Base-by-base conservation (phyloP, 768 basidiomycete species). In the Tephrocybe sp. region DNA sequence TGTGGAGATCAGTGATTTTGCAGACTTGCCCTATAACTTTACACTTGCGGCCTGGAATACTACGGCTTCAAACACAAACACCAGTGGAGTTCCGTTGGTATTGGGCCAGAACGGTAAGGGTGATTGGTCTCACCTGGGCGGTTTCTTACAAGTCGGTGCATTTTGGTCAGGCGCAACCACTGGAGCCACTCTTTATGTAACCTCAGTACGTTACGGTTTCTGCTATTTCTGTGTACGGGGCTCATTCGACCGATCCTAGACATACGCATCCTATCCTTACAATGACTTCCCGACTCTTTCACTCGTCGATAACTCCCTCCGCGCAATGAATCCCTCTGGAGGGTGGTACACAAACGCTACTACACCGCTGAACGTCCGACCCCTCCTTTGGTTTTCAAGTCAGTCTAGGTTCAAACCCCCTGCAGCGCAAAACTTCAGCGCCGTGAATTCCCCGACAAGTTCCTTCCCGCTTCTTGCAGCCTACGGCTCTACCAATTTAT, bases 261-360 rank as follows among this genome's bases (percentile, higher is more conserved):
- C 79, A 2, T 76, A 64, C 36, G 70, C 70, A 19, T 77, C 78
- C 12, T 80, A 64, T 60, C 78, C 76, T 12, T 78, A 74, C 65
- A 69, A 79, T 61, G 71, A 77, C 37, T 79, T 69, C 55, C 75
- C 79, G 0, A 40, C 59, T 12, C 51, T 80, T 11, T 63, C 67
- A 24, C 68, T 82, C 44, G 43, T 64, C 7, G 53, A 72, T 34
- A 66, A 69, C 26, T 65, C 64, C 7, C 57, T 82, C 15, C 65
- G 68, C 21, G 76, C 76, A 1, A 69, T 69, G 47, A 54, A 51
- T n/a, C 18, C 59, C 24, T 59, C 56, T 2, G 70, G 70, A 15
- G 54, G 62, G 16, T 73, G 69, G 68, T 57, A 58, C 38, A 71
- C 71, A 5, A 76, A 75, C 49, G 70, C 71, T 11, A 75, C 73